phyloP scores from a whole-genome alignment of 495 filamentous ascomycete species.

The Podospora pseudopauciseta region DNA sequence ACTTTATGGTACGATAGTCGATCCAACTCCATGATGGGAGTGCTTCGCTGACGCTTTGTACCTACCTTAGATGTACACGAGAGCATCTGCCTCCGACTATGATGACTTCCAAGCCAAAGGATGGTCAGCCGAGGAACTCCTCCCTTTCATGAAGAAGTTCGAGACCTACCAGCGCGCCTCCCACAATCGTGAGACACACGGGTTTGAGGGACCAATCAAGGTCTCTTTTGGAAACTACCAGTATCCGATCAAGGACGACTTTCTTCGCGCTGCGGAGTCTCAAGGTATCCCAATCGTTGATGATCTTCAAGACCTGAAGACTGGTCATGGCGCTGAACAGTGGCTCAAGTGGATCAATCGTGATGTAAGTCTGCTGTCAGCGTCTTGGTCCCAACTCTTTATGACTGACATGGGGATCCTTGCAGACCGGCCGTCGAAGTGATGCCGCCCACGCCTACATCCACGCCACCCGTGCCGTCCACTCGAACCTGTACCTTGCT shows the following conservation, averaged over 20 bases:
- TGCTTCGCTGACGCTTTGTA: background rate
- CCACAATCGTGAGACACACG: conserved; percentile 73
- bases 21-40: background rate
- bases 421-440: conserved; percentile 60
- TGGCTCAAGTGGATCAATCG: conserved; percentile 70
- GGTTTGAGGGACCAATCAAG: conserved; percentile 79
- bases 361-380: conserved; percentile 45
- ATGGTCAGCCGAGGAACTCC: conserved; percentile 73
- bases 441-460: conserved; percentile 77
- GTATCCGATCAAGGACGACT: conserved; percentile 72
- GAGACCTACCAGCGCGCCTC: conserved; percentile 78
- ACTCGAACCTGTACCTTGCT: conserved; percentile 70
- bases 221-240: conserved; percentile 76
- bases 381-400: background rate
- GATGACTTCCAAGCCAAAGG: conserved; percentile 81
- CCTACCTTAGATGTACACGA: conserved; percentile 67
- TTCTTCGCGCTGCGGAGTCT: conserved; percentile 71
- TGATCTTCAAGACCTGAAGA: conserved; percentile 65
- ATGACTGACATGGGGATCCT: background rate
- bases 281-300: conserved; percentile 71
- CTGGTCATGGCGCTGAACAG: conserved; percentile 56
- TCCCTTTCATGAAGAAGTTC: conserved; percentile 79
- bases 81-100: conserved; percentile 77
- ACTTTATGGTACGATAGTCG: conserved; percentile 60
- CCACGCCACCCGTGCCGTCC: conserved; percentile 61